Evolutionary conservation across 345 rosid species (phyloP), one percentile per base, ranked within the genome.

Genomic region (Linum usitatissimum): DNA sequence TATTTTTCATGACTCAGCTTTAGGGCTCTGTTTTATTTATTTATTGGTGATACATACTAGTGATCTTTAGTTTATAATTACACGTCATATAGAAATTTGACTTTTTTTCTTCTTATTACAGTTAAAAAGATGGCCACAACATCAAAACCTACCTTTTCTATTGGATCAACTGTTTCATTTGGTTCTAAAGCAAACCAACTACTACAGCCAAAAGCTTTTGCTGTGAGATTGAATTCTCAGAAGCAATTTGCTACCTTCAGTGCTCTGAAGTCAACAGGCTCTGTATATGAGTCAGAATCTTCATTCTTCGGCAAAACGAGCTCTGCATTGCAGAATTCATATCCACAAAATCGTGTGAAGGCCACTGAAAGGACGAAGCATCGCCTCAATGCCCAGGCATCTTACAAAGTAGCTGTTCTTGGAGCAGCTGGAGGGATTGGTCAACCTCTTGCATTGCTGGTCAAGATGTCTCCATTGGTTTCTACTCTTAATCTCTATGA

Each of bases 301-400:
- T 83, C 86, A 30, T 87, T 83, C 71, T 64, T 86, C 0, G 76
- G 78, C 78, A 81, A 67, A 69, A 84, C 80, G 60, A 78, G 83
- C 40, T 20, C 79, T 39, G 76, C 81, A 14, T 84, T 85, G 6
- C 79, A 71, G 51, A 55, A 66, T 49, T 77, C 89, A 30, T 61
- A 74, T 68, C 78, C 72, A 9, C 15, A 12, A 3, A 83, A 76
- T 68, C 72, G 81, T 7, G 78, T 71, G 49, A 63, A 70, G 61
- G 60, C 74, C 57, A 76, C 65, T 58, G 70, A 56, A 68, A 72
- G 60, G 54, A 66, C 78, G 15, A 72, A 63, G 59, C 48, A 82
- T 66, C 77, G 67, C 62, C 70, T 87, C 17, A 90, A 77, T 65
- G 76, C 78, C 53, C 77, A 73, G 62, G 98, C 98, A 53, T 89